Evolutionary conservation across 441 rosid genomes (phyloP), one percentile per base, ranked within the genome.

Genomic region (Populus hybrid): DNA sequence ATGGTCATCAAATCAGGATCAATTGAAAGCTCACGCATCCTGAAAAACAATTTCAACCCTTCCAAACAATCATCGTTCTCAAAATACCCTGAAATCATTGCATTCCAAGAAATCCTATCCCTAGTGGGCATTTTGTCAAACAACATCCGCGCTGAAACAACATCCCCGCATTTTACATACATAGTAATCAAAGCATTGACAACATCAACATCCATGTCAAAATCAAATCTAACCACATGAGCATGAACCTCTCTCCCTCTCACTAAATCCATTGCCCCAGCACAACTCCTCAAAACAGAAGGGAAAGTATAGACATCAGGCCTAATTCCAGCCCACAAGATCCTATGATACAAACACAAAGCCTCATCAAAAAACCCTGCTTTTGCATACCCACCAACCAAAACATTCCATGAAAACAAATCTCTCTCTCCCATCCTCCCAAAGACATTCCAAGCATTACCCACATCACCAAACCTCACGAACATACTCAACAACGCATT

Each of bases 281-380:
- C 97, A 78, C 98, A 95, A 76, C 92, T 92, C 81, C 97, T 92
- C 89, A 95, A 87, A 72, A 94, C 91, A 79, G 94, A 91, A 65
- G 98, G 97, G 73, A 94, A 91, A 6, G 98, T 95, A 84, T 92
- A 94, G 6, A 94, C 87, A 80, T 94, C 99, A 78, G 97, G 99
- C 77, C 82, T 85, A 64, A 89, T 81, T 42, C 92, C 93, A 75
- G 82, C 91, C 98, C 97, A 90, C 88, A 92, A 79, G 94, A 95
- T 92, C 79, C 94, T 89, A 63, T 91, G 91, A 86, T 93, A 95
- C 91, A 95, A 88, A 84, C 87, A 83, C 87, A 95, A 81, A 2
- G 96, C 99, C 84, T 93, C 96, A 0, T 95, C 95, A 53, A 93
- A 87, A 85, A 85, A 90, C 18, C 98, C 98, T 12, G 83, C 86